These are phyloP conservation scores for Coemansia sp. DNA, from an alignment of 192 early-diverging fungal species.

Conservation along the genomic window DNA sequence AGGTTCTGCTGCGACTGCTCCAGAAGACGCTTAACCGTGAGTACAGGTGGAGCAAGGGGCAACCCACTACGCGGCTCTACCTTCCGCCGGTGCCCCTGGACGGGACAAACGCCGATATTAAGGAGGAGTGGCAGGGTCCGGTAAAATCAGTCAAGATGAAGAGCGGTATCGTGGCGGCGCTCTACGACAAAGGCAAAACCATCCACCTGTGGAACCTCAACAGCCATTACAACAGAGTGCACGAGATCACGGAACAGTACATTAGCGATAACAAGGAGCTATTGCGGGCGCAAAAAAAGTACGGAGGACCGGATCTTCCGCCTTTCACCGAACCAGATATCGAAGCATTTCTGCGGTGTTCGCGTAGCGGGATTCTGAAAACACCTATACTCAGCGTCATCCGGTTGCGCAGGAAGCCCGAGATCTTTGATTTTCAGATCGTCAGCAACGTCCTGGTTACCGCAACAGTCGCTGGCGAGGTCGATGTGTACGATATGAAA, in stretches of 20 bases:
- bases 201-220: conserved; percentile 37
- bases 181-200: conserved; percentile 18
- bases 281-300: conserved; percentile 31
- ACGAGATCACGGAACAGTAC: conserved; percentile 23
- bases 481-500: conserved; percentile 45
- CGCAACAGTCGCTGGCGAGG: conserved; percentile 10
- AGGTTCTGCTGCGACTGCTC: conserved; percentile 28
- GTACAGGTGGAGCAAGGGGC: conserved; percentile 27
- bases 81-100: conserved; percentile 48
- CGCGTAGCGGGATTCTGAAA: conserved; percentile 15
- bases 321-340: conserved; percentile 23
- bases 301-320: conserved; percentile 28
- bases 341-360: conserved; percentile 17
- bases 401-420: conserved; percentile 17
- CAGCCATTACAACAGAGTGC: conserved; percentile 22
- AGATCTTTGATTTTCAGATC: conserved; percentile 41
- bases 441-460: conserved; percentile 28
- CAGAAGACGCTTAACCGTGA: conserved; percentile 47
- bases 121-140: conserved; percentile 41
- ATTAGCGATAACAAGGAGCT: conserved; percentile 21
- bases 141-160: conserved; percentile 42
- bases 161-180: conserved; percentile 31
- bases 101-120: conserved; percentile 36
- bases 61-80: conserved; percentile 31
- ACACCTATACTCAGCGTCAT: conserved; percentile 13